These are phyloP conservation scores for Coniferiporia sulphurascens DNA, from an alignment of 1,284 basidiomycete genomes.

Conservation along the genomic window DNA sequence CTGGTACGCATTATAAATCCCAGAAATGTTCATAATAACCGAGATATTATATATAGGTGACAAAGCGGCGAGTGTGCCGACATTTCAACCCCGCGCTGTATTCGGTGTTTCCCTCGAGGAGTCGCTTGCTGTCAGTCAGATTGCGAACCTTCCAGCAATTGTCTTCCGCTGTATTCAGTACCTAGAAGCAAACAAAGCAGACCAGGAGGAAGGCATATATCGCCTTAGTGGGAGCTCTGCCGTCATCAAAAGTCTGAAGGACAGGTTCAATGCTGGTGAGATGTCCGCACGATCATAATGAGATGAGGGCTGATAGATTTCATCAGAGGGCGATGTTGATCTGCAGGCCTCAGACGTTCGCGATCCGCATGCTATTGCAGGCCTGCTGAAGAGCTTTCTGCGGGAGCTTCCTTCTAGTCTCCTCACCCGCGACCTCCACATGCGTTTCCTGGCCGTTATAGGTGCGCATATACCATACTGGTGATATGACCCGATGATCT, in stretches of 20 bases:
- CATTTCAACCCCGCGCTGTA: constrained; percentile 63
- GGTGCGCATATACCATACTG: constrained; percentile 50
- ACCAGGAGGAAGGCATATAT: constrained; percentile 97
- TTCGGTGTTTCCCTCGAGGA: constrained; percentile 89
- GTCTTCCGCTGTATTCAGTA: constrained; percentile 93
- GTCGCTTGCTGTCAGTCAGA: constrained; percentile 82
- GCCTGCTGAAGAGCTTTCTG: constrained; percentile 85
- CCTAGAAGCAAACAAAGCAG: constrained; percentile 85
- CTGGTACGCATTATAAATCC: constrained; percentile 20
- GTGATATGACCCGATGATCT: constrained; percentile 12
- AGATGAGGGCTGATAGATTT: neutral
- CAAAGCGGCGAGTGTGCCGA: constrained; percentile 36
- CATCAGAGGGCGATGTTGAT: constrained; percentile 85
- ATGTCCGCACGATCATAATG: neutral
- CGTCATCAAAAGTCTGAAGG: constrained; percentile 90
- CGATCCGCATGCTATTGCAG: constrained; percentile 94
- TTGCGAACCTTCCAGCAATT: constrained; percentile 89
- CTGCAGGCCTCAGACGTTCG: constrained; percentile 85
- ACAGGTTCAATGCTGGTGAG: constrained; percentile 85
- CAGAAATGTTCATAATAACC: constrained; percentile 8
- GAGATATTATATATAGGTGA: constrained; percentile 27
- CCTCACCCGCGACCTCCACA: constrained; percentile 86
- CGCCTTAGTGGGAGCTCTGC: constrained; percentile 89
- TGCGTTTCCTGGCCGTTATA: constrained; percentile 85
- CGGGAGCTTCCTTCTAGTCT: constrained; percentile 89